Percentiles rank a stretch among this genome's conserved stretches.
phyloP scores from a whole-genome alignment of 768 basidiomycete species.

The Cystofilobasidium ferigula region DNA sequence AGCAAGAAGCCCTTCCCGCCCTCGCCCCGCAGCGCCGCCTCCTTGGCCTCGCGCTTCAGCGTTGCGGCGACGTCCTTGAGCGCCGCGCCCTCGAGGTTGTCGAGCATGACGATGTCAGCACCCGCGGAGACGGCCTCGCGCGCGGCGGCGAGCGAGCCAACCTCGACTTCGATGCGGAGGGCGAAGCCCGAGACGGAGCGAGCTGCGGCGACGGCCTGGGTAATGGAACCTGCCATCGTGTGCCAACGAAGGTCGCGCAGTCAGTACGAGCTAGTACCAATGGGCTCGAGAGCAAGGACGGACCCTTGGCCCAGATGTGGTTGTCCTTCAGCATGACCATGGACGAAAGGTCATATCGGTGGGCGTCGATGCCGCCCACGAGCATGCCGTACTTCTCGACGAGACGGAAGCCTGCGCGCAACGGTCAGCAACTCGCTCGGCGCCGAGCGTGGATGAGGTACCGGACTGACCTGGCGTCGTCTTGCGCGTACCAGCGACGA shows the following conservation, averaged over 20 bases:
- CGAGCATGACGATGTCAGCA: constrained; percentile 88
- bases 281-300: constrained; percentile 25
- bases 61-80: constrained; percentile 56
- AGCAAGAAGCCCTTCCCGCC: constrained; percentile 67
- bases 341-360: constrained; percentile 89
- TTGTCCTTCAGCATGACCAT: constrained; percentile 99
- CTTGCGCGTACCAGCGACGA: constrained; percentile 90
- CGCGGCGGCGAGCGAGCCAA: constrained; percentile 74
- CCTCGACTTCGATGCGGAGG: constrained; percentile 85
- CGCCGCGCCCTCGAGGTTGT: constrained; percentile 74
- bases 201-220: constrained; percentile 71
- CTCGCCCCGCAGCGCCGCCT: constrained; percentile 22
- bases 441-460: no score
- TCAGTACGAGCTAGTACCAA: background rate
- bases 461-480: constrained; percentile 66
- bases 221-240: constrained; percentile 65
- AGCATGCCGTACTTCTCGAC: constrained; percentile 99
- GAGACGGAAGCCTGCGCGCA: constrained; percentile 63
- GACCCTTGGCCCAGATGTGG: constrained; percentile 94
- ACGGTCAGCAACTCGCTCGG: background rate
- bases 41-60: constrained; percentile 63
- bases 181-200: constrained; percentile 84
- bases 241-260: background rate
- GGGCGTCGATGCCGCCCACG: constrained; percentile 89
- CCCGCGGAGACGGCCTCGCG: constrained; percentile 96